These are phyloP conservation scores for Fonsecaea pedrosoi DNA, from an alignment of 2,329 filamentous ascomycete genomes.

Conservation along the genomic window DNA sequence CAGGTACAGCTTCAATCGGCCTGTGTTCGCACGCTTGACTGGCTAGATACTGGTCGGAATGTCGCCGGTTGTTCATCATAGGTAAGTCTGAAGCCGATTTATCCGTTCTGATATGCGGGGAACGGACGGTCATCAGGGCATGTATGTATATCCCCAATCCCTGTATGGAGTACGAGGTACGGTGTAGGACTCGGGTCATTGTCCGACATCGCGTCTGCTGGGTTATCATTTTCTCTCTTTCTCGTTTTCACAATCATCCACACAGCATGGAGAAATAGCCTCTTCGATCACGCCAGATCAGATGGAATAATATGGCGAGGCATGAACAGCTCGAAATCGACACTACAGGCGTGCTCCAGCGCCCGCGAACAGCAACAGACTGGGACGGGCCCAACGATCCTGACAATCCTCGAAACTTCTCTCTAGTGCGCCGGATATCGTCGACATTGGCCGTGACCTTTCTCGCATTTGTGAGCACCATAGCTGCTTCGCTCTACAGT, in stretches of 20 bases:
- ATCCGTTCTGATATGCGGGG: constrained; percentile 15
- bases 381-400: constrained; percentile 37
- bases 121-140: background rate
- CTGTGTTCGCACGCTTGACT: background rate
- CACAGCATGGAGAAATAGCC: background rate
- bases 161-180: background rate
- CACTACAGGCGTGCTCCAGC: constrained; percentile 9
- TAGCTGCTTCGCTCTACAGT: constrained; percentile 44
- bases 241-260: background rate
- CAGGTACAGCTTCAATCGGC: background rate
- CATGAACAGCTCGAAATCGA: constrained; percentile 4
- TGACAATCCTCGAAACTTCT: constrained; percentile 39
- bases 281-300: background rate
- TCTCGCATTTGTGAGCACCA: constrained; percentile 34
- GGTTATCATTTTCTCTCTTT: background rate
- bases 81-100: constrained; percentile 16
- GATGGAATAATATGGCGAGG: constrained; percentile 15
- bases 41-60: background rate
- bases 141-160: too few relatives aligned
- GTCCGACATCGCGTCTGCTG: constrained; percentile 8
- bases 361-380: constrained; percentile 19
- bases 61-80: background rate
- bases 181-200: background rate
- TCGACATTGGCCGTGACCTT: constrained; percentile 37
- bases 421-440: constrained; percentile 27